phyloP scores from a whole-genome alignment of 345 rosid genomes.

The Lepidium aucheri region DNA sequence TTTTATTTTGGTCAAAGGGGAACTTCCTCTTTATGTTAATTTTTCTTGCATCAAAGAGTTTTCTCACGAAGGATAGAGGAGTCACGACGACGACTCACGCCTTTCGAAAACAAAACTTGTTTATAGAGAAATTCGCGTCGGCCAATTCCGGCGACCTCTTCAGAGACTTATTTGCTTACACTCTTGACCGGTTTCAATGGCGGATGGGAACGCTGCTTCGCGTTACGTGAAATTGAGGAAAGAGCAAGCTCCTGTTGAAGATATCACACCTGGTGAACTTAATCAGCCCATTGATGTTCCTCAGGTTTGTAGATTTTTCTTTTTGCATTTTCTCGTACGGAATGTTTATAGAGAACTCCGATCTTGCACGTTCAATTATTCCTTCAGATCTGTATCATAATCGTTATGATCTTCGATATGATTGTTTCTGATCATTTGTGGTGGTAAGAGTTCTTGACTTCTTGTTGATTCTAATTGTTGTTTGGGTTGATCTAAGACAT shows the following conservation, averaged over 20 bases:
- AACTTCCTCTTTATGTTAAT: not conserved
- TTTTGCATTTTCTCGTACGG: conserved; percentile 2
- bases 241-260: conserved; percentile 55
- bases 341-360: not conserved
- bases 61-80: not conserved
- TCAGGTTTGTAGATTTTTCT: conserved; percentile 34
- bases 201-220: conserved; percentile 45
- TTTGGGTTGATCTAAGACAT: not conserved
- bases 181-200: conserved; percentile 37
- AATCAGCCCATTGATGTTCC: conserved; percentile 87
- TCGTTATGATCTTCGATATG: not conserved
- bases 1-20: not conserved
- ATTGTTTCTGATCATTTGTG: not conserved
- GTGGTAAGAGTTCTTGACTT: not conserved
- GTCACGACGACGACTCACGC: conserved; percentile 23
- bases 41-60: not conserved
- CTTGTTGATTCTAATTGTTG: not conserved
- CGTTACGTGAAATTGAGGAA: conserved; percentile 59
- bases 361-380: not conserved
- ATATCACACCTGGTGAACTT: conserved; percentile 84
- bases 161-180: not conserved
- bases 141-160: conserved; percentile 3
- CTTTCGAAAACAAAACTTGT: not conserved
- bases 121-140: not conserved
- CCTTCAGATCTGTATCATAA: conserved; percentile 20